These are phyloP conservation scores for Mimosa pudica DNA, from an alignment of 306 rosid genomes.

Conservation along the genomic window DNA sequence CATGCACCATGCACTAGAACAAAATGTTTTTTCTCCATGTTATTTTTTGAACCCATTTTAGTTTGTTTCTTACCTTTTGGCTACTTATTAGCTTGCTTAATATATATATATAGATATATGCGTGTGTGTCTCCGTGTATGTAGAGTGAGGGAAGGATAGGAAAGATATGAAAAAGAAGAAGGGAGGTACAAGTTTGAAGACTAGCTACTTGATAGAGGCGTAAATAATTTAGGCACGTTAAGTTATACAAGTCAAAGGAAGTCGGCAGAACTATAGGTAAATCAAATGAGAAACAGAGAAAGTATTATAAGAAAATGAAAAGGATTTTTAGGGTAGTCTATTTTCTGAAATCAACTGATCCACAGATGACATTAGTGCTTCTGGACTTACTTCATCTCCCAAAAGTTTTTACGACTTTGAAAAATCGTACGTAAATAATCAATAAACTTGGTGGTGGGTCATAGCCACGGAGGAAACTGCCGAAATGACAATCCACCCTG, in stretches of 20 bases:
- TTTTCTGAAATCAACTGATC: background rate
- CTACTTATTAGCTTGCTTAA: background rate
- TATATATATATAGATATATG: too few relatives aligned
- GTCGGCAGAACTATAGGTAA: background rate
- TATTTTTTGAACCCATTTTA: background rate
- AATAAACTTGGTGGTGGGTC: background rate
- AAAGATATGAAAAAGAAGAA: background rate
- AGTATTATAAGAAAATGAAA: background rate
- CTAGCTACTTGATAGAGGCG: background rate
- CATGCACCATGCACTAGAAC: constrained; percentile 77
- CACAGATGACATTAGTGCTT: too few relatives aligned
- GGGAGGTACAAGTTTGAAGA: background rate
- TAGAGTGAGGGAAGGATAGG: background rate
- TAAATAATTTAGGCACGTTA: too few relatives aligned
- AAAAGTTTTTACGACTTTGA: background rate
- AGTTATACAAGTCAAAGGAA: background rate
- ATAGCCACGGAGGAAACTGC: too few relatives aligned
- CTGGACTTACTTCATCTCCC: background rate
- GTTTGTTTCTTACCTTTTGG: background rate
- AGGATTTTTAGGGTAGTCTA: background rate
- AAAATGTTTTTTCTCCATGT: constrained; percentile 39
- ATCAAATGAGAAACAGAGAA: background rate
- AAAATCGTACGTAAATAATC: background rate
- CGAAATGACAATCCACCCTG: too few relatives aligned
- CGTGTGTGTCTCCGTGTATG: too few relatives aligned